Evolutionary conservation across 2,329 filamentous ascomycete species (phyloP).

Genomic region (Cercospora sojina): DNA sequence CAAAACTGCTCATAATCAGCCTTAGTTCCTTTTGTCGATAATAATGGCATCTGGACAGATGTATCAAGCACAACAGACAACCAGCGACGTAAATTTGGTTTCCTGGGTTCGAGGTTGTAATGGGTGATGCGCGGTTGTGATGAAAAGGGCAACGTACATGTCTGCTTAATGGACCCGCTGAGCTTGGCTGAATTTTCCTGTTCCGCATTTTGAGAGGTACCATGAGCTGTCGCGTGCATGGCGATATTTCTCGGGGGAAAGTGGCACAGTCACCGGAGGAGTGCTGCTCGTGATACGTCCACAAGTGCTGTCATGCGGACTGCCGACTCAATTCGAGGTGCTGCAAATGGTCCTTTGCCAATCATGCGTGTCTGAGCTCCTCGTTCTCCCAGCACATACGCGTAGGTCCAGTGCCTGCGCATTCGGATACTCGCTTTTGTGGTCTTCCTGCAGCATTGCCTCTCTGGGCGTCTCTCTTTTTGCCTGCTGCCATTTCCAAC

Average conservation of each 20-base stretch:
- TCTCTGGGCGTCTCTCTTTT: not conserved
- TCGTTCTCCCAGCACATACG: not conserved
- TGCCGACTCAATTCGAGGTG: not conserved
- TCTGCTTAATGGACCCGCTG: conserved; percentile 8
- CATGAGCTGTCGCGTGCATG: not conserved
- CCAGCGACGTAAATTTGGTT: not conserved
- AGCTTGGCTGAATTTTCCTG: not conserved
- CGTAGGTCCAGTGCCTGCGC: not conserved
- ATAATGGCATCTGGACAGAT: conserved; percentile 2
- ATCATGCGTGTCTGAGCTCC: not conserved
- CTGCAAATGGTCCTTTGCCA: not conserved
- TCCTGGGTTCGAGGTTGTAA: not conserved
- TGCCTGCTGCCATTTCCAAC: not conserved
- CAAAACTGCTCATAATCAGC: conserved; percentile 15
- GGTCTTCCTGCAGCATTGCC: not conserved
- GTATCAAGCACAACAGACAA: not conserved
- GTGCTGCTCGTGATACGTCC: not conserved
- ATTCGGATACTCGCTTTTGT: not conserved
- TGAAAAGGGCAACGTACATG: conserved; percentile 3
- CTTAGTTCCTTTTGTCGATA: conserved; percentile 10
- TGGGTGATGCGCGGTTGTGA: not conserved
- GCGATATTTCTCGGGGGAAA: not conserved
- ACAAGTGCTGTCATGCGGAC: not conserved
- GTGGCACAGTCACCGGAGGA: not conserved
- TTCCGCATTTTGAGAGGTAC: not conserved